Base-by-base conservation (phyloP, 1,139 yeast genomes). In the Candida tropicalis region DNA sequence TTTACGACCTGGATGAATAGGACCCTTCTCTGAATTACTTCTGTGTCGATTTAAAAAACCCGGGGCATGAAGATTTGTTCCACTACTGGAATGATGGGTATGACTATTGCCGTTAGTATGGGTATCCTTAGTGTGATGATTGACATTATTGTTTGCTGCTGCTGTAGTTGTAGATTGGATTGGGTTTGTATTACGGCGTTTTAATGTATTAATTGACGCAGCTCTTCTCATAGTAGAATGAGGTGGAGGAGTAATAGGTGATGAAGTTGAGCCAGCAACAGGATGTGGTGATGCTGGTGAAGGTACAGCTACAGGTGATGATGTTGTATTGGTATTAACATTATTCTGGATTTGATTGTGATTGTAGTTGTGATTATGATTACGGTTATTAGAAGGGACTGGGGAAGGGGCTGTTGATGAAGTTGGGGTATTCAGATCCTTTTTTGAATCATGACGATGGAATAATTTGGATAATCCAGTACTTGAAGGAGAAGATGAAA, bases 401-500 rank as follows among this genome's bases (percentile, higher is more conserved):
- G 35, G 15, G 5, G 6, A 8, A 11, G 35, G 24, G n/a, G 24
- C 13, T 31, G 34, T 10, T 31, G 33, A 4, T 11, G 33, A 29
- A 17, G 13, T 15, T 7, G 7, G 13, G 8, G 29, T 6, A 8
- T 13, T 12, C 10, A 27, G 15, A 27, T 43, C 45, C 17, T 25
- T 41, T 15, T 31, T 29, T 25, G 49, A 47, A 11, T 52, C 45
- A 34, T 47, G 50, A 36, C 52, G 60, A 42, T 64, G 68, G 45
- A 65, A 63, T 4, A 65, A 39, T 49, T 64, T 67, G 32, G 63
- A 51, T 26, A 70, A 46, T n/a, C 66, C 66, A 33, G 57, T 54
- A 38, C 58, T 61, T 20, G 57, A 52, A 27, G 46, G 43, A 39
- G 53, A 42, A 26, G 53, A 40, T 11, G 52, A 43, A 10, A 45